Evolutionary conservation across 108 stramenopile genomes (phyloP).

Genomic region (Craspedostauros australis): DNA sequence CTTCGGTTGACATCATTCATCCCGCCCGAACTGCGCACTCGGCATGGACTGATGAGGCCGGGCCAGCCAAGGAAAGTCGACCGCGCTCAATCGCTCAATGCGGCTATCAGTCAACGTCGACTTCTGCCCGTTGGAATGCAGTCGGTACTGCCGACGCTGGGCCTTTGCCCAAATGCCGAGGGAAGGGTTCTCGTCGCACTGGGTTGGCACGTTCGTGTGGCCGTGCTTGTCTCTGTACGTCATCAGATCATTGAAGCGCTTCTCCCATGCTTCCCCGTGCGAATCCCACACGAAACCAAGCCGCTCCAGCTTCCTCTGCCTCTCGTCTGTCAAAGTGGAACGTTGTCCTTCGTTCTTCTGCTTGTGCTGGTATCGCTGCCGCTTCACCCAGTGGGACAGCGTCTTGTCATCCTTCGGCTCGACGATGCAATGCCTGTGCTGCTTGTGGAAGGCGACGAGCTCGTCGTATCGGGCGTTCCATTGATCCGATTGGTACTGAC

Average conservation of each 20-base stretch:
- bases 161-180: conserved; percentile 25
- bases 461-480: too few relatives aligned
- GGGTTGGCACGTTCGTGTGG: conserved; percentile 17
- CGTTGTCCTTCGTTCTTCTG: conserved; percentile 9
- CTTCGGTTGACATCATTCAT: too few relatives aligned
- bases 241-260: conserved; percentile 3
- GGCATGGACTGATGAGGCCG: too few relatives aligned
- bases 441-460: too few relatives aligned
- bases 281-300: conserved; percentile 16
- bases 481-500: too few relatives aligned
- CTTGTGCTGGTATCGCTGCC: too few relatives aligned
- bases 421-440: too few relatives aligned
- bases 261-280: conserved; percentile 1
- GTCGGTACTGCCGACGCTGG: conserved; percentile 24
- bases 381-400: too few relatives aligned
- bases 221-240: conserved; percentile 18
- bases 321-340: not conserved
- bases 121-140: conserved; percentile 1
- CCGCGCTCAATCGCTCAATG: conserved; percentile 10
- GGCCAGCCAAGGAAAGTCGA: conserved; percentile 22
- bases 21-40: too few relatives aligned
- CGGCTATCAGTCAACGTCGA: conserved; percentile 14
- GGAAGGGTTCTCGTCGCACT: conserved; percentile 1
- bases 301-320: conserved; percentile 6
- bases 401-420: too few relatives aligned